Conservation (phyloP, 352 stramenopile species). For the Phytophthora pseudosyringae region DNA sequence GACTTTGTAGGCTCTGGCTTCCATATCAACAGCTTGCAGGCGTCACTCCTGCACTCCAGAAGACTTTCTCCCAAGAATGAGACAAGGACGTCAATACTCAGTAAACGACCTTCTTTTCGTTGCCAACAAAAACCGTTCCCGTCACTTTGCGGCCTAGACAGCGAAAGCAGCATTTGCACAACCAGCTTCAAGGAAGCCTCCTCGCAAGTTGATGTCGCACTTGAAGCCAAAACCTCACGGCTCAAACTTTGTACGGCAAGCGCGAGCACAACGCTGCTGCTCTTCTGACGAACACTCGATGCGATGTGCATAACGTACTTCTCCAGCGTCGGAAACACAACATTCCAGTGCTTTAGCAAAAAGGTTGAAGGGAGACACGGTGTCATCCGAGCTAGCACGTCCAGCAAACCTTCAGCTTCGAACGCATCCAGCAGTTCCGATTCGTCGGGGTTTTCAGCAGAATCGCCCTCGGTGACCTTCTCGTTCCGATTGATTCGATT, state of each 20-base stretch:
- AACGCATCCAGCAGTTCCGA: slow-evolving; percentile 52
- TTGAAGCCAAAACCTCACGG: neutral
- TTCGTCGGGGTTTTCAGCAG: slow-evolving; percentile 1
- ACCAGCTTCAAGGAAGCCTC: slow-evolving; percentile 43
- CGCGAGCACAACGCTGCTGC: slow-evolving; percentile 55
- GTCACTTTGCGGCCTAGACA: slow-evolving; percentile 36
- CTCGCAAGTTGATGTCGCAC: neutral
- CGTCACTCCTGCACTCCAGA: slow-evolving; percentile 5
- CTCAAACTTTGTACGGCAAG: slow-evolving; percentile 43
- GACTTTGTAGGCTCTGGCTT: slow-evolving; percentile 1
- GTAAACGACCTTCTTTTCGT: slow-evolving; percentile 67
- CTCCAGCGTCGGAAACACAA: slow-evolving; percentile 75
- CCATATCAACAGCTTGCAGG: slow-evolving; percentile 9
- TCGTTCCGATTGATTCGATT: slow-evolving; percentile 55
- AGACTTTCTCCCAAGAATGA: slow-evolving; percentile 49
- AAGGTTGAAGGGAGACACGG: slow-evolving; percentile 53
- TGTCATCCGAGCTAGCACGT: slow-evolving; percentile 58
- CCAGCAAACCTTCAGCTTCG: slow-evolving; percentile 69
- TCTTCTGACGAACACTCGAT: slow-evolving; percentile 68
- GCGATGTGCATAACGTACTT: slow-evolving; percentile 77
- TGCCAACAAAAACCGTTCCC: slow-evolving; percentile 59
- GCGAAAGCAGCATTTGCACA: slow-evolving; percentile 52
- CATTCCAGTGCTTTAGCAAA: slow-evolving; percentile 72
- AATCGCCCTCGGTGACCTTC: slow-evolving; percentile 5
- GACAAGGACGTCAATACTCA: slow-evolving; percentile 66